Percentiles rank a stretch among this genome's conserved stretches.
Conservation (phyloP, 164 flowering plant species). For the Chimonanthus praecox region DNA sequence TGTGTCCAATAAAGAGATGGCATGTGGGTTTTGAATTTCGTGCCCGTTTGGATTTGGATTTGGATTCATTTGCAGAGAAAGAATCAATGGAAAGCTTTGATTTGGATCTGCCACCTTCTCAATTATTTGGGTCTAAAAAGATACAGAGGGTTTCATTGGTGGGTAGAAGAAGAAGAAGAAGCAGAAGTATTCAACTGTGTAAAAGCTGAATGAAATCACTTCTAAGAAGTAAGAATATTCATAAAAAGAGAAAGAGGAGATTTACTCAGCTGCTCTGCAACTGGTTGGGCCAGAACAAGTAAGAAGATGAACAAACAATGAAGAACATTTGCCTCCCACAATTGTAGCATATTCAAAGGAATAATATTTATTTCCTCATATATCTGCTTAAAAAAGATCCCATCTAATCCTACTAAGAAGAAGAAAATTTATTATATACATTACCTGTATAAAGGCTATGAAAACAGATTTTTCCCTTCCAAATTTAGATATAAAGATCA, state of each 20-base stretch:
- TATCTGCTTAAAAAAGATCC: too few relatives aligned
- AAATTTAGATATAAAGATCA: too few relatives aligned
- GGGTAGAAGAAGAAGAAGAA: not conserved
- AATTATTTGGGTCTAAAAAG: not conserved
- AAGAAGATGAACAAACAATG: too few relatives aligned
- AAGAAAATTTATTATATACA: too few relatives aligned
- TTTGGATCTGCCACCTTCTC: not conserved
- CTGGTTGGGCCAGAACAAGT: too few relatives aligned
- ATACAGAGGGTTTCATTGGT: not conserved
- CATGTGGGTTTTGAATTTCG: not conserved
- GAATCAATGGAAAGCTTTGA: not conserved
- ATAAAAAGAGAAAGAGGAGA: not conserved
- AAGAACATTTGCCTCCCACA: too few relatives aligned
- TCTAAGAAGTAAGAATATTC: not conserved
- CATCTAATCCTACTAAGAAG: too few relatives aligned
- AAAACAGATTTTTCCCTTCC: too few relatives aligned
- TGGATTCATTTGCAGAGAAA: not conserved
- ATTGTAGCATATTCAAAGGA: too few relatives aligned
- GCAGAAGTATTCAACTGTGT: not conserved
- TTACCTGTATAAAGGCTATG: too few relatives aligned
- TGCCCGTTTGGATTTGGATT: not conserved
- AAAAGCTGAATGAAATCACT: not conserved
- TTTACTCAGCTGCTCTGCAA: not conserved
- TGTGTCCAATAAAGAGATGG: not conserved
- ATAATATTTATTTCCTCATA: too few relatives aligned